These are phyloP conservation scores for Gilbertella persicaria DNA, from an alignment of 371 early-diverging fungal genomes.

Conservation along the genomic window DNA sequence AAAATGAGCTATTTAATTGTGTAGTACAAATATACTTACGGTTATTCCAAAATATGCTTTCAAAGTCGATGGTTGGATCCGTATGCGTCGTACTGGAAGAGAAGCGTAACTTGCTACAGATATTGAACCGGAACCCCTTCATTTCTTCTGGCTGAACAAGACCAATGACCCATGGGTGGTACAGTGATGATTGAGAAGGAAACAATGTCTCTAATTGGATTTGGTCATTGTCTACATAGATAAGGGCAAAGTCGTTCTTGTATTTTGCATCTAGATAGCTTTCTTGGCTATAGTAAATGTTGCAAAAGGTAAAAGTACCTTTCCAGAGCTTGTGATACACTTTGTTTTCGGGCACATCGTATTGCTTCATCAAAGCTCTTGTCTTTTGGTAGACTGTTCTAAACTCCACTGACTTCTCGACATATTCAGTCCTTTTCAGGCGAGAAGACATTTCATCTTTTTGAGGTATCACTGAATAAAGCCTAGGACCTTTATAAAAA, in stretches of 20 bases:
- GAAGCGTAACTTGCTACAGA: constrained; percentile 21
- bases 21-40: constrained; percentile 22
- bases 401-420: constrained; percentile 19
- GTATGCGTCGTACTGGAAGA: background rate
- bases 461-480: constrained; percentile 26
- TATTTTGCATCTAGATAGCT: constrained; percentile 30
- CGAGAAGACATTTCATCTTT: constrained; percentile 1
- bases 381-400: constrained; percentile 21
- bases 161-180: constrained; percentile 43
- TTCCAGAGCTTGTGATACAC: constrained; percentile 34
- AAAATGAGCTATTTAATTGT: no score
- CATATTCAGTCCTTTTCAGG: constrained; percentile 4
- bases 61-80: constrained; percentile 34
- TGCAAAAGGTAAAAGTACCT: constrained; percentile 18
- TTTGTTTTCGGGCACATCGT: constrained; percentile 20
- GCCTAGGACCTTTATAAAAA: constrained; percentile 36
- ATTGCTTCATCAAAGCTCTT: constrained; percentile 30
- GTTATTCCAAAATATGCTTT: constrained; percentile 52
- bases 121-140: constrained; percentile 40
- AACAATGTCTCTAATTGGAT: constrained; percentile 9
- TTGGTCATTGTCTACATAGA: constrained; percentile 40
- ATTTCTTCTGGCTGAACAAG: constrained; percentile 39
- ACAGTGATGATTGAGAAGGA: background rate
- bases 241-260: constrained; percentile 39
- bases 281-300: constrained; percentile 19